Evolutionary conservation across 371 early-diverging fungal species (phyloP), one percentile per base, ranked within the genome.

Genomic region (Rhizomucor pusillus): DNA sequence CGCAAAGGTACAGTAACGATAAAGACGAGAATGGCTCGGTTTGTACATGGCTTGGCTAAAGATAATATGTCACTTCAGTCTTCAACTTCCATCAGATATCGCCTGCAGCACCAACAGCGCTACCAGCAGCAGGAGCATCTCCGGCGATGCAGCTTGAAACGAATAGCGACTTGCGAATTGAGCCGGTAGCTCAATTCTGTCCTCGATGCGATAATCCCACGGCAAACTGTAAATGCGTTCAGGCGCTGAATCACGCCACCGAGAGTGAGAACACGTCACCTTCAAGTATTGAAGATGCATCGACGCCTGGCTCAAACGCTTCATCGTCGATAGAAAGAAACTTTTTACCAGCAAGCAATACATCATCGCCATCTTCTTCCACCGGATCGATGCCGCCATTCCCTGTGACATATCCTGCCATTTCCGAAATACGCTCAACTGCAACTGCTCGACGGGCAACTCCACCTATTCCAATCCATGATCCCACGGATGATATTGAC

Each of bases 401-500:
- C 40, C 16, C 36, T 47, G 35, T 46, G 1, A 40, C 20, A 22
- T 41, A 43, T 12, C 35, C 37, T 12, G 29, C n/a, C 36, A 39
- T 1, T 3, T 35, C 19, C 11, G 50, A 14, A 16, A 16, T 16
- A 46, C 23, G 43, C 47, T 23, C 39, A 33, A 19, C n/a, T 25
- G 10, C 50, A 41, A 35, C 50, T 33, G 43, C 50, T 29, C 10
- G 45, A 56, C n/a, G 24, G 5, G 20, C 41, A 33, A 52, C 66
- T 43, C 51, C 57, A 25, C 56, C 54, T 11, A 77, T 71, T 43
- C 77, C 77, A 5, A 77, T 77, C 29, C 69, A 73, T 54, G 77
- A 73, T 57, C 77, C 77, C 10, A 61, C 73, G 1, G 77, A 77
- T 59, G 77, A 77, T 52, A 57, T 77, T 22, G 63, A 77, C 35